Evolutionary conservation across 768 basidiomycete species (phyloP).

Genomic region (Tulasnella sp.): DNA sequence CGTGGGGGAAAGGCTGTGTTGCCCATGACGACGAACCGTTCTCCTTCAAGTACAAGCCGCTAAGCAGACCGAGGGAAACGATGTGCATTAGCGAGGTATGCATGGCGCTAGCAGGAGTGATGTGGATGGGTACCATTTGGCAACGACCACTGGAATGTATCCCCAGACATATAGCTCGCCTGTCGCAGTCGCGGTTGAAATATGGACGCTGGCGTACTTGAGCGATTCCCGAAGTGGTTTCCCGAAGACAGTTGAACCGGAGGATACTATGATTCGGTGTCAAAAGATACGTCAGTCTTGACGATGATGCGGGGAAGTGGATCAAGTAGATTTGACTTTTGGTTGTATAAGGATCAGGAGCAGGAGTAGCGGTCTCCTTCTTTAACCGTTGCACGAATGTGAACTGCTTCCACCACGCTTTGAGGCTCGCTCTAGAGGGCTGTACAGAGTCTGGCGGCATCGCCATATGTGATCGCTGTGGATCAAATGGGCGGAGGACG

Average conservation of each 20-base stretch:
- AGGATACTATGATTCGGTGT: conserved; percentile 7
- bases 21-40: conserved; percentile 43
- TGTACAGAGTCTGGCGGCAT: conserved; percentile 6
- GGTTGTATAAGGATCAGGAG: conserved; percentile 22
- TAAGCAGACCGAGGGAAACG: conserved; percentile 25
- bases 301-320: not conserved
- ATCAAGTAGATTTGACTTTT: conserved; percentile 36
- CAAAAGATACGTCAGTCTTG: not conserved
- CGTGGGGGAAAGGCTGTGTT: too few species aligned
- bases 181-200: conserved; percentile 74
- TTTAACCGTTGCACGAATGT: conserved; percentile 51
- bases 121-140: conserved; percentile 63
- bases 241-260: conserved; percentile 51
- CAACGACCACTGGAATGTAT: conserved; percentile 92
- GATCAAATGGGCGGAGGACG: conserved; percentile 15
- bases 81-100: not conserved
- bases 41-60: conserved; percentile 90
- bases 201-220: conserved; percentile 81
- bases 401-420: conserved; percentile 77
- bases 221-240: conserved; percentile 75
- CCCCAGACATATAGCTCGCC: conserved; percentile 87
- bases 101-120: conserved; percentile 9
- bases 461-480: conserved; percentile 16
- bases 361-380: conserved; percentile 30
- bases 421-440: conserved; percentile 42